Base-by-base conservation (phyloP, 371 early-diverging fungal species). In the Fennellomyces sp. region DNA sequence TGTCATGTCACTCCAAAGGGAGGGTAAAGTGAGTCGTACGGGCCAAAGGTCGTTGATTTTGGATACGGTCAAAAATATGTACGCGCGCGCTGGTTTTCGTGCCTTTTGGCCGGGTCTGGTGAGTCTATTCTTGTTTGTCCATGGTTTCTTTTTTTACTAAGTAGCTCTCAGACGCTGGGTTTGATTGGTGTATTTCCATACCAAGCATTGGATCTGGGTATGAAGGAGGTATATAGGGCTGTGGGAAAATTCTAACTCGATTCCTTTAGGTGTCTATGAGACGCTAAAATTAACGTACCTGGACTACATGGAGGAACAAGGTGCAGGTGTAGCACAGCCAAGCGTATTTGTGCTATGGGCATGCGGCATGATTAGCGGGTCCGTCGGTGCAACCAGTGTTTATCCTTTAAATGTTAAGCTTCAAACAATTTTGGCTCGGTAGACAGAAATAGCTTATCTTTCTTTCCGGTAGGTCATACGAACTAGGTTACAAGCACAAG, bases 401-500 rank as follows among this genome's bases (percentile, higher is more conserved):
- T 91, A 92, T 72, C 92, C 92, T 19, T 63, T 92, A 17, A 77
- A 80, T 47, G 2, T 42, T 38, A 27, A 15, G 11, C 15, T 29
- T 27, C 17, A 7, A 30, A 3, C 53, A 19, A 25, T 30, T 6
- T 39, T 23, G 3, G 11, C 2, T 33, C 8, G 6, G 12, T 39
- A 23, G 5, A 19, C 5, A 1, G 25, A 5, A 49, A 2, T 50
- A 11, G 8, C 21, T 25, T 28, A 45, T 21, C 10, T 26, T 29
- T 31, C 11, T 68, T 88, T 88, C 15, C 58, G 89, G 21, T 73
- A 78, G 50, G 74, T 91, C 23, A 76, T 90, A 28, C 64, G 91
- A 45, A 90, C 91, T 60, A 89, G 92, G 58, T 66, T 92, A 55
- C 91, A 92, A 76, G 91, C 93, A 2, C 93, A 92, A 67, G 90